These are phyloP conservation scores for Colletotrichum tropicicola DNA, from an alignment of 2,329 filamentous ascomycete species.

Conservation along the genomic window DNA sequence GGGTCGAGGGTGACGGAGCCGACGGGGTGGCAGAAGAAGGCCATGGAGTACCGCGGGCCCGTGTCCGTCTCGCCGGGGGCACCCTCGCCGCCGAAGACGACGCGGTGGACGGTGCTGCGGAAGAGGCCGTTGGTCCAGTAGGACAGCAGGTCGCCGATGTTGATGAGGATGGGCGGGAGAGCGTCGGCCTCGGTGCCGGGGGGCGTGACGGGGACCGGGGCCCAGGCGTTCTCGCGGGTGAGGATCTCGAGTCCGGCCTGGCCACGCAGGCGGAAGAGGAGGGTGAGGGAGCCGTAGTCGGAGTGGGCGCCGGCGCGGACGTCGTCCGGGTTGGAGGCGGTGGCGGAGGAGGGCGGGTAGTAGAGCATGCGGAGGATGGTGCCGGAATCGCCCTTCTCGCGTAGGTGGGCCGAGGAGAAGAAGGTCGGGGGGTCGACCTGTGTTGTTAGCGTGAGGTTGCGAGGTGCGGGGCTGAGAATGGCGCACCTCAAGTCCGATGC, in stretches of 20 bases:
- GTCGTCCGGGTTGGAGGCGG: constrained; percentile 60
- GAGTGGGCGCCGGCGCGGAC: constrained; percentile 92
- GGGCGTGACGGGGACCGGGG: constrained; percentile 73
- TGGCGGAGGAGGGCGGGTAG: constrained; percentile 67
- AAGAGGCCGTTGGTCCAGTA: constrained; percentile 94
- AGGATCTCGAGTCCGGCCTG: constrained; percentile 89
- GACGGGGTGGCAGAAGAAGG: constrained; percentile 74
- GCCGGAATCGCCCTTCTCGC: constrained; percentile 55
- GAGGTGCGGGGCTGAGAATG: constrained; percentile 16
- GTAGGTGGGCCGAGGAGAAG: constrained; percentile 62
- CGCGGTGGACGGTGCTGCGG: constrained; percentile 88
- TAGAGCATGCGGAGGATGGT: constrained; percentile 76
- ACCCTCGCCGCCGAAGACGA: constrained; percentile 67
- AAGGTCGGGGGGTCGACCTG: constrained; percentile 59
- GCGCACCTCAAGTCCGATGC: constrained; percentile 74
- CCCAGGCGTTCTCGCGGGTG: constrained; percentile 65
- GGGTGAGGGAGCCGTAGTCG: constrained; percentile 78
- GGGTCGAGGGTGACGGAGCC: constrained; percentile 60
- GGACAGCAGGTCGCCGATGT: constrained; percentile 75
- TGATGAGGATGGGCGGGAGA: constrained; percentile 81
- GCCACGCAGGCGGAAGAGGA: constrained; percentile 86
- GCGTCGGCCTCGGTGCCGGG: constrained; percentile 65
- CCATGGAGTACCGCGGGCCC: constrained; percentile 71
- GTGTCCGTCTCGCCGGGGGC: constrained; percentile 53
- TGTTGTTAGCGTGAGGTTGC: constrained; percentile 4